Conservation (phyloP, 164 flowering plant genomes). For the Stephania cephalantha region DNA sequence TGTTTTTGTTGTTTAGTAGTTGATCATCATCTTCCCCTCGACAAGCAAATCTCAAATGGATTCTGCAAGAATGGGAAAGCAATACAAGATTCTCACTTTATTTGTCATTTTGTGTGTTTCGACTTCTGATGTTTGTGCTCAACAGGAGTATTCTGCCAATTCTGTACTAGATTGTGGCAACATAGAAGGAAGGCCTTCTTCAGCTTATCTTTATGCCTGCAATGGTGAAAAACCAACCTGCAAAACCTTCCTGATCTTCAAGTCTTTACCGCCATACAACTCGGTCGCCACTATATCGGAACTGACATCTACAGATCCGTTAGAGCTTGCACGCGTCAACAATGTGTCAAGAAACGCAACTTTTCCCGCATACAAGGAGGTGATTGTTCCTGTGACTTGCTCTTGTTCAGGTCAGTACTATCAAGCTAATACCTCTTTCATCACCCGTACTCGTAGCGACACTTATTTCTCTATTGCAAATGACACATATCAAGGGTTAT, state of each 20-base stretch:
- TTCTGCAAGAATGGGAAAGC: constrained; percentile 5
- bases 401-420: constrained; percentile 43
- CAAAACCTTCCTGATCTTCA: constrained; percentile 41
- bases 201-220: constrained; percentile 39
- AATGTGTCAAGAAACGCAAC: constrained; percentile 13
- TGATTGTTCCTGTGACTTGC: constrained; percentile 47
- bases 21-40: neutral
- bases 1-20: neutral
- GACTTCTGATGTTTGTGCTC: constrained; percentile 19
- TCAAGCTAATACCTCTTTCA: constrained; percentile 36
- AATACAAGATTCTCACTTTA: constrained; percentile 18
- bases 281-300: constrained; percentile 36
- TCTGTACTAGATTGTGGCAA: constrained; percentile 21
- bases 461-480: constrained; percentile 35
- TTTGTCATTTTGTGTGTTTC: constrained; percentile 1
- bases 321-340: constrained; percentile 35
- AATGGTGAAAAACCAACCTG: constrained; percentile 28
- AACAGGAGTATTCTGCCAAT: constrained; percentile 38
- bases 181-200: constrained; percentile 6
- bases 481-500: constrained; percentile 34
- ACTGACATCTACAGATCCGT: constrained; percentile 30
- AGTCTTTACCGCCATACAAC: constrained; percentile 31
- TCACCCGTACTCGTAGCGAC: constrained; percentile 1
- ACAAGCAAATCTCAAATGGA: neutral
- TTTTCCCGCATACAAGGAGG: constrained; percentile 28